These are phyloP conservation scores for Cercospora sp. DNA, from an alignment of 2,329 filamentous ascomycete genomes.

Conservation along the genomic window DNA sequence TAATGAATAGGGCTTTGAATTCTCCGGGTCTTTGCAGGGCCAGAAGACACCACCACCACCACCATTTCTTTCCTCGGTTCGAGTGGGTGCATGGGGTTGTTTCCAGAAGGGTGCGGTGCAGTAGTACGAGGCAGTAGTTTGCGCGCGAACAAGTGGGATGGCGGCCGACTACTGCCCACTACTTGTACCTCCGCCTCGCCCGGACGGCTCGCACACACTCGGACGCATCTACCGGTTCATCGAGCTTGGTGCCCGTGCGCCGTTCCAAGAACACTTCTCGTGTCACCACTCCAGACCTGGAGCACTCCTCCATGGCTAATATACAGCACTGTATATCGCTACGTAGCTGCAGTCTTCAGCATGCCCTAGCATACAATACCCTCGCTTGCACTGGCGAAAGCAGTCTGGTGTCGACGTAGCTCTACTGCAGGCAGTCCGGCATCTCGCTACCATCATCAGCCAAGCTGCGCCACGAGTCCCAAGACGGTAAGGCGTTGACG, in stretches of 20 bases:
- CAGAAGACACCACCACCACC: background rate
- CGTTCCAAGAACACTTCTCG: background rate
- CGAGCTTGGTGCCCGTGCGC: background rate
- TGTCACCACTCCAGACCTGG: background rate
- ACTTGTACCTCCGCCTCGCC: background rate
- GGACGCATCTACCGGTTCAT: background rate
- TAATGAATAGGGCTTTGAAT: background rate
- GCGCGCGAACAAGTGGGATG: conserved; percentile 17
- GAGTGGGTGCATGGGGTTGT: background rate
- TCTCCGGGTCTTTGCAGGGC: background rate
- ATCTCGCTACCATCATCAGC: background rate
- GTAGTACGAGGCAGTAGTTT: background rate
- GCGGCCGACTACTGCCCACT: background rate
- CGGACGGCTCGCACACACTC: background rate
- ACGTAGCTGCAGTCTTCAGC: background rate
- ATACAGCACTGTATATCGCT: too few species aligned
- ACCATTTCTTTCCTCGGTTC: background rate
- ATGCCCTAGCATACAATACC: background rate
- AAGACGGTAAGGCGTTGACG: conserved; percentile 4
- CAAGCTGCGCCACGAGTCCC: conserved; percentile 12
- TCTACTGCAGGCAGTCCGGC: background rate
- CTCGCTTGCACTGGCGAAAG: background rate
- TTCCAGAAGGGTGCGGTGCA: background rate
- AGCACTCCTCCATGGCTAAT: too few species aligned
- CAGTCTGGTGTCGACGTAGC: background rate